Evolutionary conservation across 2,329 filamentous ascomycete species (phyloP), one percentile per base, ranked within the genome.

Genomic region (Ilyonectria mors-panacis): DNA sequence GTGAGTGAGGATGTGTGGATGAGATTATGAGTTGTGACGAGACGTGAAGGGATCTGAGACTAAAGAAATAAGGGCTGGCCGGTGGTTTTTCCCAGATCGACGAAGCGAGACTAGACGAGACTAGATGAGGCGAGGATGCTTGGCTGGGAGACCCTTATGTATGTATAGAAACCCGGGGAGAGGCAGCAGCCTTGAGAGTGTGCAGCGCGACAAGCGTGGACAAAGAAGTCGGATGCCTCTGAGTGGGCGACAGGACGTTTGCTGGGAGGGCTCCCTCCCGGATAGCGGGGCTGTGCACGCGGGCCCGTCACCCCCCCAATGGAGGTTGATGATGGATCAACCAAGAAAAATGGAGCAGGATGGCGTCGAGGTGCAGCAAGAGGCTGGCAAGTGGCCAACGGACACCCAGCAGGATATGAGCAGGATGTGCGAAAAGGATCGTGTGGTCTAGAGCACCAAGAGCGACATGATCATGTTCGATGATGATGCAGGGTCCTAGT

Each of bases 341-440:
- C 47, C 61, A 69, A 45, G 61, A 65, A 71, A 67, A 67, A 48
- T 58, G 65, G 51, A 56, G 48, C 35, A 57, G 65, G 39, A 66
- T 75, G 71, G 73, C 73, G 73, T 75, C 61, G 71, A 67, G 70
- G 59, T 70, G 70, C 71, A 75, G 67, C 48, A 28, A 35, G n/a
- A 33, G 17, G 53, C 35, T 35, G 23, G n/a, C n/a, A n/a, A n/a
- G n/a, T n/a, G n/a, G 47, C 47, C 37, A 44, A 56, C 37, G 59
- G 50, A 59, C 70, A 67, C 30, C 57, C 58, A 48, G 37, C 45
- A n/a, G 39, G 39, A 42, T 45, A 8, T 21, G n/a, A 47, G 48
- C 59, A 59, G 68, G 58, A 64, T 42, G 62, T 56, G 48, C 42
- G 42, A 26, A 21, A 19, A 30, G 19, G 50, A 56, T 53, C 50